A percentile compares a stretch with the other conserved stretches of the same genome.
Conservation (phyloP, 306 rosid species). For the Prunus dulcis region DNA sequence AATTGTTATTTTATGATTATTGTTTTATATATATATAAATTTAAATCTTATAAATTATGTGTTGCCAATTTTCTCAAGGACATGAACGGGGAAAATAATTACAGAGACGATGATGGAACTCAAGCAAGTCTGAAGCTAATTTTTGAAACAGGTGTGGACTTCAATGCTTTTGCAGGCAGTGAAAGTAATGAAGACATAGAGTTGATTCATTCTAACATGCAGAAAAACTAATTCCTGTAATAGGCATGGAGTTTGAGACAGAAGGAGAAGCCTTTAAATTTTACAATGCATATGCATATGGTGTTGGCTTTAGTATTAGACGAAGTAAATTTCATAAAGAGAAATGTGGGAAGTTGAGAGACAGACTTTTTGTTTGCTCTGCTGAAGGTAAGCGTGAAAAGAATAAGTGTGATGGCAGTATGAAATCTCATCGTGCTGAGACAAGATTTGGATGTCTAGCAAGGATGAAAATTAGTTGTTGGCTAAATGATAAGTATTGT, state of each 20-base stretch:
- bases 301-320: neutral
- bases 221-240: neutral
- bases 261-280: neutral
- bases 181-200: neutral
- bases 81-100: no score
- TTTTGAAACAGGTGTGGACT: no score
- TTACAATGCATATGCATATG: neutral
- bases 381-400: constrained; percentile 4
- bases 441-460: neutral
- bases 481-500: neutral
- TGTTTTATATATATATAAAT: no score
- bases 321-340: neutral
- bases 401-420: neutral
- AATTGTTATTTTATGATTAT: no score
- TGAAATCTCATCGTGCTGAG: neutral
- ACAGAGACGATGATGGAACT: no score
- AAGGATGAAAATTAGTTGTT: neutral
- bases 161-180: no score
- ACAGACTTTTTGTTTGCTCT: constrained; percentile 3
- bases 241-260: neutral
- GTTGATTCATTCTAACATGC: neutral
- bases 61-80: no score
- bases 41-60: no score
- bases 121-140: no score
- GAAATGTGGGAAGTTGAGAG: neutral